Conservation (phyloP, 176 grass and related monocot genomes). For the Eragrostis nindensis region DNA sequence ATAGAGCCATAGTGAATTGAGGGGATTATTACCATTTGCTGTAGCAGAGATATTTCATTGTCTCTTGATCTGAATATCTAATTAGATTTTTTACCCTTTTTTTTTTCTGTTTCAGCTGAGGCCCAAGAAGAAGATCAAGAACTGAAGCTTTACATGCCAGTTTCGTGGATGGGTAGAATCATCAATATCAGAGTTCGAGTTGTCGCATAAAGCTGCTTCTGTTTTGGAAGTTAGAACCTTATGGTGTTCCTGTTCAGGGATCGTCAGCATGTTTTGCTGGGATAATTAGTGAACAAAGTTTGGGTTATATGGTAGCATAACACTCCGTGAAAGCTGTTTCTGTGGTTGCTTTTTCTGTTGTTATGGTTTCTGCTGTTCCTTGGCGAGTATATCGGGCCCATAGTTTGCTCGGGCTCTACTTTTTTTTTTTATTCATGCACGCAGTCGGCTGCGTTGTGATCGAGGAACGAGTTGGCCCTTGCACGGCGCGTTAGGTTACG, state of each 20-base stretch:
- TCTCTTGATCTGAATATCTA: not conserved
- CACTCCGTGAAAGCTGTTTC: not conserved
- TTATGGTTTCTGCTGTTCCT: too few relatives aligned
- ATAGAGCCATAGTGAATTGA: too few relatives aligned
- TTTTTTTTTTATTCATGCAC: too few relatives aligned
- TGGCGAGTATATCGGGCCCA: too few relatives aligned
- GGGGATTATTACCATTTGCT: too few relatives aligned
- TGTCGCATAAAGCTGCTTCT: not conserved
- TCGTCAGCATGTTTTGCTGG: not conserved
- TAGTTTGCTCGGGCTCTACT: too few relatives aligned
- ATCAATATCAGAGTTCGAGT: not conserved
- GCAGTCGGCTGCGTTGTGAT: too few relatives aligned
- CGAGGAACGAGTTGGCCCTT: too few relatives aligned
- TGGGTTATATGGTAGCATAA: not conserved
- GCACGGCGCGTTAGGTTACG: too few relatives aligned
- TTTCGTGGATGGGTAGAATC: not conserved
- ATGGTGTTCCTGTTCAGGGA: slow-evolving; percentile 11
- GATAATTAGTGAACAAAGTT: not conserved
- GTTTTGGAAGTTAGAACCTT: not conserved
- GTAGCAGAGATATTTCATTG: not conserved
- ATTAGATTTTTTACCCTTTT: not conserved
- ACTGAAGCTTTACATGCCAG: not conserved
- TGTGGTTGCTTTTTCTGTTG: too few relatives aligned
- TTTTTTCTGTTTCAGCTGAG: slow-evolving; percentile 60
- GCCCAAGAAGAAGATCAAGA: slow-evolving; percentile 99